Percentiles rank a stretch among this genome's conserved stretches.
Evolutionary conservation across 805 yeast genomes (phyloP).

Genomic region (Peterozyma toletana): DNA sequence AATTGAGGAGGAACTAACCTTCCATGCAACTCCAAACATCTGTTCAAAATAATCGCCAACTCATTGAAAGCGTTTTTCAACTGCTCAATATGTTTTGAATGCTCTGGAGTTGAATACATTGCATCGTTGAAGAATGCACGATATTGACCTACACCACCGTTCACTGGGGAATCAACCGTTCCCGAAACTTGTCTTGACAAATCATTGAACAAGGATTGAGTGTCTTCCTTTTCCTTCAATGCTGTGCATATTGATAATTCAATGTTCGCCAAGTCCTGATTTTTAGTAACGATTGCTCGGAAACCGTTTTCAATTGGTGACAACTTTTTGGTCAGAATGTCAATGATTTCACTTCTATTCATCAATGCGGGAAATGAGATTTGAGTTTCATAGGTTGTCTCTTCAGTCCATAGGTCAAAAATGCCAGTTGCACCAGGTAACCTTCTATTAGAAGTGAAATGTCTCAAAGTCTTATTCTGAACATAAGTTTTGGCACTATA

Average conservation of each 20-base stretch:
- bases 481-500: slow-evolving; percentile 68
- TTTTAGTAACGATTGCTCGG: slow-evolving; percentile 56
- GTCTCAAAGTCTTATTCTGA: slow-evolving; percentile 64
- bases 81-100: slow-evolving; percentile 15
- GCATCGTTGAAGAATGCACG: slow-evolving; percentile 53
- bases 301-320: slow-evolving; percentile 87
- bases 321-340: slow-evolving; percentile 39
- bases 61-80: slow-evolving; percentile 55
- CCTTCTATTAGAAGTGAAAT: slow-evolving; percentile 62
- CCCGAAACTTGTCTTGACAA: slow-evolving; percentile 70
- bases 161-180: slow-evolving; percentile 87
- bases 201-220: slow-evolving; percentile 46
- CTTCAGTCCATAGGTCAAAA: slow-evolving; percentile 83
- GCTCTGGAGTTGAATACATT: slow-evolving; percentile 17
- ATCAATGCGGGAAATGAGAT: slow-evolving; percentile 82
- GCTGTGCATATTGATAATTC: slow-evolving; percentile 54
- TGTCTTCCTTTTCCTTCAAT: slow-evolving; percentile 42
- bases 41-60: slow-evolving; percentile 54
- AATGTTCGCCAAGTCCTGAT: slow-evolving; percentile 62
- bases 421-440: slow-evolving; percentile 69
- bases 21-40: slow-evolving; percentile 66
- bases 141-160: slow-evolving; percentile 87
- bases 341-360: slow-evolving; percentile 70
- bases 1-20: slow-evolving; percentile 49
- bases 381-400: slow-evolving; percentile 67